Base-by-base conservation (phyloP, 768 basidiomycete genomes). In the Hydnum rufescens region DNA sequence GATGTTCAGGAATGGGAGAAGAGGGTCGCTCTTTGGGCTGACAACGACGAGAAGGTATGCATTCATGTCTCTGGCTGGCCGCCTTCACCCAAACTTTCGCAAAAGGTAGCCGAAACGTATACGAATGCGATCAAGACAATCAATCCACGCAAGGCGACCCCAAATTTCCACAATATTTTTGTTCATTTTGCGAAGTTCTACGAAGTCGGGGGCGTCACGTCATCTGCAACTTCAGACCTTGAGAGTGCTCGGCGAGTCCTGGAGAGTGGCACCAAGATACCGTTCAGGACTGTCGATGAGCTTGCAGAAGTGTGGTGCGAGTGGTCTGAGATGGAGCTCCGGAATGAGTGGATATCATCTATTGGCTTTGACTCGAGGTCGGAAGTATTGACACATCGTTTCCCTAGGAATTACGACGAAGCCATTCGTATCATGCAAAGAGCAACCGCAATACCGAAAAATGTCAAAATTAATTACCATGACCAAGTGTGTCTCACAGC, bases 1-100 rank as follows among this genome's bases (percentile, higher is more conserved):
- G 95, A 99, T 60, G 95, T 97, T 1, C 89, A 95, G 58, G 95
- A 99, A 64, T 99, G 95, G 95, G 95, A 97, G 68, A 99, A 99
- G 66, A 72, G 93, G 32, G 76, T 97, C 19, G 92, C 90, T 2
- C 66, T 97, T 26, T 93, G 78, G 75, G 95, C 84, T 2, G 81
- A 90, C 51, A 77, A 95, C 58, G 92, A 99, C 60, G 86, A 83
- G 58, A 93, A 90, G 72, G 90, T 87, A 57, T 16, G 65, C 29
- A 51, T 42, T 30, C 26, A 6, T 6, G 25, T 36, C 18, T 22
- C n/a, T 48, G 16, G 4, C 19, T 3, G 19, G 5, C 5, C 47
- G 8, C 32, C 32, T 18, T n/a, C 25, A 13, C 29, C n/a, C 4
- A 30, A 43, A 6, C 19, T 22, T 29, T 36, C 53, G 34, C 42